Conservation (phyloP, 176 grass and related monocot genomes). For the Avena insularis region DNA sequence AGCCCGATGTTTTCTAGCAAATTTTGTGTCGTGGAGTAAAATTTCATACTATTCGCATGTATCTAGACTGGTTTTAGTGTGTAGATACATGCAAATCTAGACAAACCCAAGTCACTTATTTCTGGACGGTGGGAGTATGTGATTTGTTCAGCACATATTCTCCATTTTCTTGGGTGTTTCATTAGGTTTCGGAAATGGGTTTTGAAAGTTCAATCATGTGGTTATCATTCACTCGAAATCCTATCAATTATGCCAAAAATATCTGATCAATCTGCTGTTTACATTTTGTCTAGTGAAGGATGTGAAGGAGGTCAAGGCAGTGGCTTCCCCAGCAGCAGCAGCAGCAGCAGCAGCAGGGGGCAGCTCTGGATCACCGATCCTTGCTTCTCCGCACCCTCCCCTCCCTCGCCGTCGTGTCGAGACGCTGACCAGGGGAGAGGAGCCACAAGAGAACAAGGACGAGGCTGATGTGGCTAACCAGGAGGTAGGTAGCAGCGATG, state of each 20-base stretch:
- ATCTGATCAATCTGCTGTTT: constrained; percentile 20
- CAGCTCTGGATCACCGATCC: constrained; percentile 53
- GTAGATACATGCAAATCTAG: too few relatives aligned
- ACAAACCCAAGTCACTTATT: too few relatives aligned
- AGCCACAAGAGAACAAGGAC: constrained; percentile 43
- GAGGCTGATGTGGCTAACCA: constrained; percentile 30
- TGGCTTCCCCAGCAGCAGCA: constrained; percentile 47
- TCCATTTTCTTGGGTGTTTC: constrained; percentile 13
- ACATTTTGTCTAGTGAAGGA: constrained; percentile 54
- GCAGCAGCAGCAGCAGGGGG: constrained; percentile 47
- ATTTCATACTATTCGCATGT: not conserved
- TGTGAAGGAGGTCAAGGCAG: constrained; percentile 50
- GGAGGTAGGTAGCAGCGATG: constrained; percentile 51
- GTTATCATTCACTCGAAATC: constrained; percentile 11
- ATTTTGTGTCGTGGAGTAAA: constrained; percentile 35
- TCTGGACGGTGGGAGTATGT: not conserved
- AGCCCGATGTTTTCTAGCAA: constrained; percentile 13
- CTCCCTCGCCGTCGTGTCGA: constrained; percentile 52
- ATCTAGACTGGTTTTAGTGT: too few relatives aligned
- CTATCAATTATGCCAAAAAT: not conserved
- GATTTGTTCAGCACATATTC: constrained; percentile 6
- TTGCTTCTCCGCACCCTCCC: constrained; percentile 54
- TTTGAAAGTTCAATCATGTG: not conserved
- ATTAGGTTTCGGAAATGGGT: not conserved
- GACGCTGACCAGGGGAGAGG: constrained; percentile 40